Percentiles rank a stretch among this genome's conserved stretches.
Evolutionary conservation across 2,329 filamentous ascomycete genomes (phyloP).

Genomic region (Talaromyces pinophilus): DNA sequence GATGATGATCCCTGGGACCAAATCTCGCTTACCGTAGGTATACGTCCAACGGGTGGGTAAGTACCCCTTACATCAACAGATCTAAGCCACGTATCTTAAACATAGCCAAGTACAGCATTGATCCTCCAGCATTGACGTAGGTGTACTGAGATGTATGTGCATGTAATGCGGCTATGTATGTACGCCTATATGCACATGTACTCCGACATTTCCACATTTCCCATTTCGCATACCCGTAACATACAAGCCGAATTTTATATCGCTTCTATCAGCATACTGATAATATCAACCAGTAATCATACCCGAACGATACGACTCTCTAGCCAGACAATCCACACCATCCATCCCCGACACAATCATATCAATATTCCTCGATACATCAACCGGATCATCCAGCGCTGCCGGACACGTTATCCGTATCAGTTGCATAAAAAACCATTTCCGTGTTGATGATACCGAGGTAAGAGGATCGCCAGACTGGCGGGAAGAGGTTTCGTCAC

Average conservation of each 20-base stretch:
- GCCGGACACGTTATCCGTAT: conserved; percentile 25
- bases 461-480: not conserved
- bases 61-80: not conserved
- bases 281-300: not conserved
- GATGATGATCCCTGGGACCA: not conserved
- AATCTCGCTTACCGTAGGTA: not conserved
- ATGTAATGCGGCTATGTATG: not conserved
- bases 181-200: not conserved
- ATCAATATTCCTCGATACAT: conserved; percentile 24
- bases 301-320: not conserved
- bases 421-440: conserved; percentile 30
- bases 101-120: not conserved
- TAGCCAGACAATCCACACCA: conserved; percentile 7
- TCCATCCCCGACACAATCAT: conserved; percentile 25
- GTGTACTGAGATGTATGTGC: not conserved
- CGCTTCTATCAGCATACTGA: not conserved
- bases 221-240: not conserved
- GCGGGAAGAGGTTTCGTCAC: not conserved
- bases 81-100: conserved; percentile 1
- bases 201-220: not conserved
- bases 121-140: not conserved
- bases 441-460: conserved; percentile 9
- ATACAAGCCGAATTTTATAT: not conserved
- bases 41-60: not conserved
- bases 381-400: conserved; percentile 21